A percentile compares a stretch with the other conserved stretches of the same genome.
Conservation (phyloP, 75 land plant genomes). For the Pinus tabuliformis region DNA sequence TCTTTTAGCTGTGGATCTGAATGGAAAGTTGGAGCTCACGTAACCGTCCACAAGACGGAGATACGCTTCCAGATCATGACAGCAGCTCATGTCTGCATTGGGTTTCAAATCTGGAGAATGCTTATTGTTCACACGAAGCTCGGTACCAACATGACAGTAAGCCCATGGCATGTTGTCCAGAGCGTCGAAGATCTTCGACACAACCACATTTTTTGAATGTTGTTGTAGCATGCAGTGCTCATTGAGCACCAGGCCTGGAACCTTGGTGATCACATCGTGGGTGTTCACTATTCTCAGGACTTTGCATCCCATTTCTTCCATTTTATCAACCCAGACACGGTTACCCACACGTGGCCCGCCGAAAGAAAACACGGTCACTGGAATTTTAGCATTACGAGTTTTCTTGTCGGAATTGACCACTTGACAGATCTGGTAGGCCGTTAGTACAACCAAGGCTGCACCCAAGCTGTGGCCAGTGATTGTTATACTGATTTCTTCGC, state of each 20-base stretch:
- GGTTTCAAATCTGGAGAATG: constrained; percentile 56
- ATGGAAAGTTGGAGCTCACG: constrained; percentile 40
- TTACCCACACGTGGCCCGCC: constrained; percentile 85
- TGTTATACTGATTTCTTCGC: constrained; percentile 73
- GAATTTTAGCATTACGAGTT: too few species aligned
- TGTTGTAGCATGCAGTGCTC: constrained; percentile 7
- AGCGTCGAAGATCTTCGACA: constrained; percentile 6
- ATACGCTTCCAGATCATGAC: constrained; percentile 30
- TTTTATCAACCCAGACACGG: constrained; percentile 31
- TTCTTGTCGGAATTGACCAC: not conserved
- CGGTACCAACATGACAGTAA: constrained; percentile 71
- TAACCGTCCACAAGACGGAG: constrained; percentile 55
- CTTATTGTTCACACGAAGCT: constrained; percentile 54
- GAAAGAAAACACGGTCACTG: constrained; percentile 64
- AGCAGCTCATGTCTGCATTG: constrained; percentile 4
- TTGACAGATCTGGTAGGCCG: constrained; percentile 49
- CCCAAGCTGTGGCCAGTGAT: constrained; percentile 85
- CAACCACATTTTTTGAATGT: not conserved
- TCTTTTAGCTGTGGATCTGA: constrained; percentile 21
- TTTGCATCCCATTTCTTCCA: constrained; percentile 35
- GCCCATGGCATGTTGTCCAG: constrained; percentile 15
- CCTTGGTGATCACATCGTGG: constrained; percentile 62
- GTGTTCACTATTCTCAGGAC: constrained; percentile 61
- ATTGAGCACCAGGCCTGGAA: constrained; percentile 50
- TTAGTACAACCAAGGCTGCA: constrained; percentile 60